Evolutionary conservation across 2,329 filamentous ascomycete species (phyloP).

Genomic region (Alternaria sp.): DNA sequence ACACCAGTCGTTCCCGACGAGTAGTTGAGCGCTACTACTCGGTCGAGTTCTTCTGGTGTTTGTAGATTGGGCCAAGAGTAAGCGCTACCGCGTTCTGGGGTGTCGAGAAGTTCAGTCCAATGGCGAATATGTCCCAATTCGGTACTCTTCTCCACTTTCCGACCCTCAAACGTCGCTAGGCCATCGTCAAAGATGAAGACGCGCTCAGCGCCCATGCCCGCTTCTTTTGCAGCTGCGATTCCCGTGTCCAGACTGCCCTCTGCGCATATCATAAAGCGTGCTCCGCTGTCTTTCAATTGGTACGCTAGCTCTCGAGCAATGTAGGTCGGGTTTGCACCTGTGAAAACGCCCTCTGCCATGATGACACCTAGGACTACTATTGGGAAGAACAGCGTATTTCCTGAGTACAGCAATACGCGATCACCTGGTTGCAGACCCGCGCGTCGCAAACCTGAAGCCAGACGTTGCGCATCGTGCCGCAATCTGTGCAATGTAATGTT

Average conservation of each 20-base stretch:
- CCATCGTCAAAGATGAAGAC: conserved; percentile 74
- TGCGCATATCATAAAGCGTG: conserved; percentile 72
- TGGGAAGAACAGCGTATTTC: conserved; percentile 78
- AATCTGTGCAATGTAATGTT: conserved; percentile 71
- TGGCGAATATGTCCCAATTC: conserved; percentile 59
- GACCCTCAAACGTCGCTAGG: conserved; percentile 55
- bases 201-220: conserved; percentile 62
- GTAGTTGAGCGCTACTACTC: conserved; percentile 78
- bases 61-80: conserved; percentile 72
- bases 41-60: conserved; percentile 58
- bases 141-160: conserved; percentile 43
- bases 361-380: conserved; percentile 75
- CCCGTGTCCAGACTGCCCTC: conserved; percentile 68
- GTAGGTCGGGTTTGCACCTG: conserved; percentile 75
- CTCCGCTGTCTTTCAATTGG: conserved; percentile 76
- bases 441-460: conserved; percentile 72
- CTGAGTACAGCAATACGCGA: conserved; percentile 76
- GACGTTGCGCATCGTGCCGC: conserved; percentile 74
- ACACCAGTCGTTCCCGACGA: conserved; percentile 81
- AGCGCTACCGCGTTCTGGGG: conserved; percentile 57
- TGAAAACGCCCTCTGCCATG: conserved; percentile 82
- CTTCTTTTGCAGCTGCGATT: conserved; percentile 69
- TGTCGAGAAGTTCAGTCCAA: conserved; percentile 69
- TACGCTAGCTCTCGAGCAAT: conserved; percentile 76
- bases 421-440: conserved; percentile 72